Conservation (phyloP, 371 early-diverging fungal species). For the Haplosporangium sp. region DNA sequence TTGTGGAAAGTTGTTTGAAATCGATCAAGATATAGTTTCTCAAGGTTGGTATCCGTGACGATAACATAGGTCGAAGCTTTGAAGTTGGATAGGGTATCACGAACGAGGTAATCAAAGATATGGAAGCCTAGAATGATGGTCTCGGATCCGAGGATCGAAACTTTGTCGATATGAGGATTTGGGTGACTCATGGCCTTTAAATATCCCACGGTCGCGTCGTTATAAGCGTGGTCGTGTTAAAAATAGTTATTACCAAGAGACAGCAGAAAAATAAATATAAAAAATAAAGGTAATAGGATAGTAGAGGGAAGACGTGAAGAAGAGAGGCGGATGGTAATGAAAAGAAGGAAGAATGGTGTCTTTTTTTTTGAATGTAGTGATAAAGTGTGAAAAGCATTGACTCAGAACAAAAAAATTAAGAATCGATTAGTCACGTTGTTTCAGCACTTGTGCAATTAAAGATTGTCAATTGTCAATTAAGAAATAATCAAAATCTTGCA, state of each 20-base stretch:
- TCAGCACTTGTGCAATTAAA: not conserved
- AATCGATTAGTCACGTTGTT: too few species aligned
- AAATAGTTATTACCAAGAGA: conserved; percentile 1
- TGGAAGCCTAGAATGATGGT: conserved; percentile 90
- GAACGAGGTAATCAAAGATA: conserved; percentile 78
- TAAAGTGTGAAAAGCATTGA: conserved; percentile 6
- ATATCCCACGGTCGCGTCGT: not conserved
- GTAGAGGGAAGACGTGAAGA: not conserved
- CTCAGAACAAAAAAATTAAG: conserved; percentile 6
- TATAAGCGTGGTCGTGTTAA: not conserved
- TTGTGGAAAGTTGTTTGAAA: conserved; percentile 61
- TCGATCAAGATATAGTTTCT: conserved; percentile 76
- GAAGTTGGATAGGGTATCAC: conserved; percentile 79
- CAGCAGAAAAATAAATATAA: not conserved
- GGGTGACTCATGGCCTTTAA: conserved; percentile 50
- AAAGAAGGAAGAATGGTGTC: not conserved
- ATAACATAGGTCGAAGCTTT: conserved; percentile 90
- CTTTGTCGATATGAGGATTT: conserved; percentile 73
- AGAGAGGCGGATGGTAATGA: not conserved
- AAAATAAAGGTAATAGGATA: not conserved
- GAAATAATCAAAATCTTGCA: not conserved
- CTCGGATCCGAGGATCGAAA: conserved; percentile 89
- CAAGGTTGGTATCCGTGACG: conserved; percentile 91
- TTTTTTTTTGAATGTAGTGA: not conserved
- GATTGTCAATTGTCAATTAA: not conserved